Base-by-base conservation (phyloP, 805 yeast species). In the Wickerhamiella vanderwaltii region DNA sequence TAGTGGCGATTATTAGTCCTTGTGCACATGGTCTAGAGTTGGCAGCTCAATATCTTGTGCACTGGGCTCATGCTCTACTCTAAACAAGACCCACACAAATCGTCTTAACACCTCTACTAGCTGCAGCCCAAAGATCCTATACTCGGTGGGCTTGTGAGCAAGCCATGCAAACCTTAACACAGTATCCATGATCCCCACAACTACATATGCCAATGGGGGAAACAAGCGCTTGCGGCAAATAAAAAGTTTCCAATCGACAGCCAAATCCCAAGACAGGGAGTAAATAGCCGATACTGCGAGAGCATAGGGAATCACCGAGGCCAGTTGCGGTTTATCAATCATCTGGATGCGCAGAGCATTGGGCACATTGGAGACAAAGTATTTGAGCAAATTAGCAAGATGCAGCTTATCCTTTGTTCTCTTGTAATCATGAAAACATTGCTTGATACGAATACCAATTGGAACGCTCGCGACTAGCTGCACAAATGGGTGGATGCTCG, bases 221-320 rank as follows among this genome's bases (percentile, higher is more conserved):
- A 64, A 63, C 39, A 50, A 52, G 24, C 55, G 43, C 1, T 36
- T 40, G 5, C 32, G 32, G 11, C 51, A 44, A 6, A 62, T 46
- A 9, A 71, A 69, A 37, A 85, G 66, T 33, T 76, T 75, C 98
- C 98, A 91, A 63, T 91, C 99, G 69, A 75, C 74, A 39, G 71
- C 70, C 9, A 88, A 60, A 59, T 91, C 99, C 99, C 99, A 91
- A 43, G 74, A 63, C 46, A 84, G 81, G 12, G 94, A 72, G 58
- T 81, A 91, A 0, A 73, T 52, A 0, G 97, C 80, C 56, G 82
- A 85, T 30, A 81, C 52, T 1, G 77, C 53, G 45, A 69, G 75
- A 51, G 63, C 63, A 50, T 63, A 45, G 12, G 57, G 51, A 57
- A 64, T 61, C 20, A 49, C 40, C 24, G 41, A 35, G 9, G 40